Percentiles rank a stretch among this genome's conserved stretches.
These are phyloP conservation scores for Sphenostylis stenocarpa DNA, from an alignment of 306 rosid genomes.

Conservation along the genomic window DNA sequence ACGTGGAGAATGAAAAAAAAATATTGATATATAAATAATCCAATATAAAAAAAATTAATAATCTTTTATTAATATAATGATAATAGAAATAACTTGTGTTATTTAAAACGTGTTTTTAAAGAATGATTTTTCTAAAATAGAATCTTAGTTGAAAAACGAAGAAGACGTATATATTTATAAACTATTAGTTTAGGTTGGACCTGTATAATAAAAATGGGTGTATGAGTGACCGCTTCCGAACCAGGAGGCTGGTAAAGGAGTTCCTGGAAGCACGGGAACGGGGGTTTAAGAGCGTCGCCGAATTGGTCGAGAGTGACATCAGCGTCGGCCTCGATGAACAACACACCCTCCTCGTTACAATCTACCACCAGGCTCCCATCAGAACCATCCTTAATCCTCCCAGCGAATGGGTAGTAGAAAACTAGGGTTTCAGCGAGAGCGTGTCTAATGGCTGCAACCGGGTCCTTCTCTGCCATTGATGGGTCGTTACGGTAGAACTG, in stretches of 20 bases:
- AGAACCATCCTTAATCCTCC: slow-evolving; percentile 12
- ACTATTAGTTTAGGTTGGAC: background rate
- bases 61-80: too few relatives aligned
- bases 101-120: too few relatives aligned
- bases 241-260: slow-evolving; percentile 17
- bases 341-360: slow-evolving; percentile 7
- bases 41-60: too few relatives aligned
- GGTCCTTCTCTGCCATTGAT: slow-evolving; percentile 11
- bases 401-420: slow-evolving; percentile 15
- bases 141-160: too few relatives aligned
- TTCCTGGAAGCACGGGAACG: slow-evolving; percentile 11
- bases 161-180: too few relatives aligned
- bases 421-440: slow-evolving; percentile 16
- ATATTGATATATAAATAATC: too few relatives aligned
- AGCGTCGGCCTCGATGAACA: slow-evolving; percentile 11
- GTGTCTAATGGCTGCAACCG: background rate
- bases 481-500: slow-evolving; percentile 6
- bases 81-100: too few relatives aligned
- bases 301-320: slow-evolving; percentile 2
- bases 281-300: background rate
- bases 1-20: too few relatives aligned
- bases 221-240: background rate
- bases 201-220: slow-evolving; percentile 23
- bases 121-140: too few relatives aligned
- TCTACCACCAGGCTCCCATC: slow-evolving; percentile 6